Evolutionary conservation across 305 asterid genomes (phyloP).

Genomic region (Rubia peregrina): DNA sequence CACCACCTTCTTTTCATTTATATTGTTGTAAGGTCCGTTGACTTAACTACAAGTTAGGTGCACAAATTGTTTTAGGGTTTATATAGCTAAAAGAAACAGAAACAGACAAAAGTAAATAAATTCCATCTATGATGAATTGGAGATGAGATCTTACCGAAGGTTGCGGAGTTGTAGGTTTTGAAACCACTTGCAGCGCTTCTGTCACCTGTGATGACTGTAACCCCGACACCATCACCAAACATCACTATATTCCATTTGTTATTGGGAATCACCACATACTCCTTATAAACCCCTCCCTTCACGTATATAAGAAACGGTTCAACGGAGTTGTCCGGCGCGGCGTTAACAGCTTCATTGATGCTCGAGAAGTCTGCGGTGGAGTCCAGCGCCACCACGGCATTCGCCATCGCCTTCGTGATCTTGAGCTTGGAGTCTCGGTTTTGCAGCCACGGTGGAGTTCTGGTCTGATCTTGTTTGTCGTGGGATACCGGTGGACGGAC

Average conservation of each 20-base stretch:
- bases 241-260: conserved; percentile 77
- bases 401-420: conserved; percentile 19
- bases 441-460: conserved; percentile 52
- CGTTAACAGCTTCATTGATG: conserved; percentile 48
- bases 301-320: conserved; percentile 45
- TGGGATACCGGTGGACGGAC: conserved; percentile 23
- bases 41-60: too few species aligned
- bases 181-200: conserved; percentile 51
- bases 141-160: conserved; percentile 47
- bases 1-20: too few species aligned
- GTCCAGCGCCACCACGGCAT: conserved; percentile 65
- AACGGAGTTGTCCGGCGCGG: conserved; percentile 45
- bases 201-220: conserved; percentile 57
- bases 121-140: background rate
- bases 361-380: conserved; percentile 49
- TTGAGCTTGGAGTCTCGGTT: conserved; percentile 36
- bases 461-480: background rate
- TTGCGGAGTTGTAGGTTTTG: conserved; percentile 66
- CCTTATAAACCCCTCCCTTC: conserved; percentile 63
- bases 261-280: conserved; percentile 60
- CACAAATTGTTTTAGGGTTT: too few species aligned
- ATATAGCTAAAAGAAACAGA: too few species aligned
- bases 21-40: too few species aligned
- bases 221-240: conserved; percentile 78
- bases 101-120: too few species aligned